A percentile compares a stretch with the other conserved stretches of the same genome.
Conservation (phyloP, 352 stramenopile species). For the Phytophthora boehmeriae region DNA sequence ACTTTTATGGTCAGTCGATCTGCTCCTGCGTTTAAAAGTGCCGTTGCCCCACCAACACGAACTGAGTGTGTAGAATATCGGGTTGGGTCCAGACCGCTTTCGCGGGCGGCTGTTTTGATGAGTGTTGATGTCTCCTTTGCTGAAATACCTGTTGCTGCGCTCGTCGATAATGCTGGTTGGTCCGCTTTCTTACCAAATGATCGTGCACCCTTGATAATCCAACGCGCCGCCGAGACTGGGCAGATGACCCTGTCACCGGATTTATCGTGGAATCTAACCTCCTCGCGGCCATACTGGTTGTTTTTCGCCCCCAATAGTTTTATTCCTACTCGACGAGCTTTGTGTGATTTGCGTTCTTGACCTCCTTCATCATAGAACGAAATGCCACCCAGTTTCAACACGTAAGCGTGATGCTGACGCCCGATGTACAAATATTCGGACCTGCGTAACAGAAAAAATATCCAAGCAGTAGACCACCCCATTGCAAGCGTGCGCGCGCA, state of each 20-base stretch:
- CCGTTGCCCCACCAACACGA: conserved; percentile 20
- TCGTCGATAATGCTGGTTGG: neutral
- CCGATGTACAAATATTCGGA: conserved; percentile 27
- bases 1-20: conserved; percentile 27
- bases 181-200: neutral
- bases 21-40: conserved; percentile 9
- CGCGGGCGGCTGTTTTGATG: conserved; percentile 11
- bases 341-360: too few relatives aligned
- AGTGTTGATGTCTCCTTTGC: neutral
- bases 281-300: conserved; percentile 26
- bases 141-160: neutral
- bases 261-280: conserved; percentile 19
- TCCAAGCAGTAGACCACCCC: conserved; percentile 16
- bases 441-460: conserved; percentile 24
- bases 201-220: conserved; percentile 11
- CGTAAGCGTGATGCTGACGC: conserved; percentile 15
- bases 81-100: neutral
- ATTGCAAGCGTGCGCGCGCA: conserved; percentile 10
- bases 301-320: conserved; percentile 25
- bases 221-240: conserved; percentile 13
- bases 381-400: conserved; percentile 16
- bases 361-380: too few relatives aligned
- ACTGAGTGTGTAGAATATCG: conserved; percentile 28
- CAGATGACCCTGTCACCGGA: conserved; percentile 16
- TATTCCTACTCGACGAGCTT: conserved; percentile 18